These are phyloP conservation scores for Solanum rostratum DNA, from an alignment of 257 asterid genomes.

Conservation along the genomic window DNA sequence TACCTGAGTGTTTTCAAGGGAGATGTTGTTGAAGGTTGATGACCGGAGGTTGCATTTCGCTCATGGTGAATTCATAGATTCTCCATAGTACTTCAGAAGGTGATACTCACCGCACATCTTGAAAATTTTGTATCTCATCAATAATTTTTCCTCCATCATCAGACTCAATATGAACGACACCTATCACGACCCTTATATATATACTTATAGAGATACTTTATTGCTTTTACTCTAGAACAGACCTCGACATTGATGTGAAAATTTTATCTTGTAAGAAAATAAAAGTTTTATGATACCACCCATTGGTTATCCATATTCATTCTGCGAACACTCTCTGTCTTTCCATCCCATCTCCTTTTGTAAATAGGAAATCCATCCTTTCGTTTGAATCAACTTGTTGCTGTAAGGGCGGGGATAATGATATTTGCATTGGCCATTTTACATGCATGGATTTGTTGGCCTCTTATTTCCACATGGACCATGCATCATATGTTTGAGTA, in stretches of 20 bases:
- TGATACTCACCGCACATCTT: background rate
- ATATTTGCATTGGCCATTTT: no score
- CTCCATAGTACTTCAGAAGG: background rate
- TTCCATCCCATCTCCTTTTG: background rate
- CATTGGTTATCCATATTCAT: background rate
- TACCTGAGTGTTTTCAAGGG: background rate
- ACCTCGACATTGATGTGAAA: no score
- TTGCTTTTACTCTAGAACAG: no score
- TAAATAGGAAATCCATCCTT: background rate
- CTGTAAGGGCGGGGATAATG: no score
- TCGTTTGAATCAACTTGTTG: background rate
- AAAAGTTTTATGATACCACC: no score
- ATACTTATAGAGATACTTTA: no score
- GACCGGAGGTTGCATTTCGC: background rate
- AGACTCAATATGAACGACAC: background rate
- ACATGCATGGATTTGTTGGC: no score
- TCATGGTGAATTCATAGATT: background rate
- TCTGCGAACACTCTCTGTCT: background rate
- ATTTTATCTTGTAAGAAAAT: no score
- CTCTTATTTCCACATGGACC: no score
- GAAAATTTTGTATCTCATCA: no score
- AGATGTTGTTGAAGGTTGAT: background rate
- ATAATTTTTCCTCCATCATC: background rate
- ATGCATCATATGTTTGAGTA: no score
- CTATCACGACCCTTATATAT: background rate